Base-by-base conservation (phyloP, 2,329 filamentous ascomycete genomes). In the Arthrobotrys iridis region DNA sequence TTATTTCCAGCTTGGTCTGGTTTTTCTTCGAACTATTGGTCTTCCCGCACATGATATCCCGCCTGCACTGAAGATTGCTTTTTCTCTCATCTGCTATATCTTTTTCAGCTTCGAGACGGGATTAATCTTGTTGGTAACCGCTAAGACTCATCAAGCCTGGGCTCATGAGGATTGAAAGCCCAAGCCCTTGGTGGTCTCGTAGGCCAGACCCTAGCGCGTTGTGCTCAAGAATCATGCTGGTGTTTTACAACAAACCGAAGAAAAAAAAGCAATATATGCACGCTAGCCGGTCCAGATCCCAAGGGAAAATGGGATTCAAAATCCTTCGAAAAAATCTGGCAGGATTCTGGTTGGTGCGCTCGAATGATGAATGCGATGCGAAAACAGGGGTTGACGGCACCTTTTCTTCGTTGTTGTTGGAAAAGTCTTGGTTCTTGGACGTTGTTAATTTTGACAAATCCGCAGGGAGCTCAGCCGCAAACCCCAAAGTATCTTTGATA, bases 371-470 rank as follows among this genome's bases (percentile, higher is more conserved):
- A 50, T 50, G 26, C 26, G 24, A 28, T 26, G 20, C 20, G 8
- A 52, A 72, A 70, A 70, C 10, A 63, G 24, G 11, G 15, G 33
- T 13, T 10, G 20, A 40, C n/a, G 11, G n/a, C 41, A 59, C 33
- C 15, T 41, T 62, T 20, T 40, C 20, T 13, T 41, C 35, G 55
- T 43, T 41, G 26, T 28, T 13, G n/a, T 40, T 28, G 30, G 37
- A 58, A 43, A 10, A 22, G n/a, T 55, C 30, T 52, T 40, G 11
- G 11, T 18, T 50, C 30, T 43, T 57, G 48, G 59, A 40, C 62
- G 62, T 74, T 73, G 60, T 73, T 65, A 73, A 66, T 67, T 74
- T 73, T 75, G 71, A 75, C 71, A 75, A 75, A 75, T 75, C 52
- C 18, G 37, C 64, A 57, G 63, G 63, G 63, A 68, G 71, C 71